These are phyloP conservation scores for Russula dissimulans DNA, from an alignment of 768 basidiomycete genomes.

Conservation along the genomic window DNA sequence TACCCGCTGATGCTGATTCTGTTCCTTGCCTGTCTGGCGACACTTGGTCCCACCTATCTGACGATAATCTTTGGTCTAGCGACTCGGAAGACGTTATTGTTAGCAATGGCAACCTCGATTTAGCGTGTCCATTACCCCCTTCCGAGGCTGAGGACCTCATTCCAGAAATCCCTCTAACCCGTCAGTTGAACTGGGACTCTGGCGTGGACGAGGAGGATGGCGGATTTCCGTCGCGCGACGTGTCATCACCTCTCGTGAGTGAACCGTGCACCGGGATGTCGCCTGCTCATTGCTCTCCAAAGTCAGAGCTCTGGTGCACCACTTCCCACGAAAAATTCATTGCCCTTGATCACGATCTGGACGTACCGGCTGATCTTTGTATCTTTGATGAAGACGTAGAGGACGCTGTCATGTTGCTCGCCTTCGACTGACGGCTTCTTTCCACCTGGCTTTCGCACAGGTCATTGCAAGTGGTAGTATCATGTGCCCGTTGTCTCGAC, in stretches of 20 bases:
- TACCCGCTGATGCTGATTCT: background rate
- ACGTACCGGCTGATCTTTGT: background rate
- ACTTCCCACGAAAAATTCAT: background rate
- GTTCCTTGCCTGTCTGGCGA: background rate
- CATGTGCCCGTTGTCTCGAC: background rate
- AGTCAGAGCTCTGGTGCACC: background rate
- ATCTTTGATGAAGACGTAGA: conserved; percentile 2
- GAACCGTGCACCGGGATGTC: background rate
- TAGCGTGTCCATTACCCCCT: background rate
- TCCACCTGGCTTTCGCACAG: background rate
- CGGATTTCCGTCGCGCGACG: background rate
- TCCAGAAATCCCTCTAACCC: background rate
- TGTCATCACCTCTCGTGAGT: background rate
- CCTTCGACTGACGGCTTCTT: conserved; percentile 4
- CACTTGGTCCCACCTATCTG: background rate
- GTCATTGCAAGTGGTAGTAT: no score
- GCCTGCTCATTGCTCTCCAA: background rate
- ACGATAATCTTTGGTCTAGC: conserved; percentile 4
- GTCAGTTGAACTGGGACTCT: background rate
- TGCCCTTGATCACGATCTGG: background rate
- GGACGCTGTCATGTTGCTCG: background rate
- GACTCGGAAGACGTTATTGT: background rate
- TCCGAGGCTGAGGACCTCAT: background rate
- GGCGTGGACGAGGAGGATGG: background rate
- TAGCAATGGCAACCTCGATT: background rate